Base-by-base conservation (phyloP, 352 stramenopile genomes). In the Phytophthora sp. region DNA sequence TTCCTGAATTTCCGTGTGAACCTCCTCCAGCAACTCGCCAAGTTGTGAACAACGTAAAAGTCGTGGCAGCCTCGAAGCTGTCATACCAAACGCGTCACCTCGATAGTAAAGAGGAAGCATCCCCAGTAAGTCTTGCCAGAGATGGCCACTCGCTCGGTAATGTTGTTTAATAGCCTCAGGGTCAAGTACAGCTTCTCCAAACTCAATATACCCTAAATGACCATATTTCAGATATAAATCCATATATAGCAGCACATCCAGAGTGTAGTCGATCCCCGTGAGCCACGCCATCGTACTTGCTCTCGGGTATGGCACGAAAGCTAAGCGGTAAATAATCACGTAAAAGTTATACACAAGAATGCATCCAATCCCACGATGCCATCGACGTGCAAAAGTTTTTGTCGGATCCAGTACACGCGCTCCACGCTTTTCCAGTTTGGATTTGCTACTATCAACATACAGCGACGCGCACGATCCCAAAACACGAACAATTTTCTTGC, bases 341-440 rank as follows among this genome's bases (percentile, higher is more conserved):
- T 76, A 80, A 36, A 84, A 83, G 47, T 86, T 86, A 49, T 86
- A 84, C 7, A 86, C 66, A 26, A 90, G 54, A 29, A 90, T 77
- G 23, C 65, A 33, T 2, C 69, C 72, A 27, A 88, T 77, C n/a
- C 62, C 30, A 15, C 84, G 80, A 46, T 86, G 78, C 83, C 83
- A 90, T 72, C 80, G 89, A 18, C 57, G 60, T 11, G 75, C 77
- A 26, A 89, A 79, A 1, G 44, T 12, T 8, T 54, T 54, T n/a
- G 84, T 79, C 0, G 81, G 83, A 13, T 89, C 79, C 15, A 88
- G 45, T 6, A 84, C 64, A 8, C 50, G 54, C 16, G 57, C 55
- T 41, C 73, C 53, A 41, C 38, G 53, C 23, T 69, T 70, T 41
- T 74, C 66, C 23, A 71, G 42, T 21, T 73, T 74, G 13, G 66